These are phyloP conservation scores for Beauveria bassiana DNA, from an alignment of 2,329 filamentous ascomycete genomes.

Conservation along the genomic window DNA sequence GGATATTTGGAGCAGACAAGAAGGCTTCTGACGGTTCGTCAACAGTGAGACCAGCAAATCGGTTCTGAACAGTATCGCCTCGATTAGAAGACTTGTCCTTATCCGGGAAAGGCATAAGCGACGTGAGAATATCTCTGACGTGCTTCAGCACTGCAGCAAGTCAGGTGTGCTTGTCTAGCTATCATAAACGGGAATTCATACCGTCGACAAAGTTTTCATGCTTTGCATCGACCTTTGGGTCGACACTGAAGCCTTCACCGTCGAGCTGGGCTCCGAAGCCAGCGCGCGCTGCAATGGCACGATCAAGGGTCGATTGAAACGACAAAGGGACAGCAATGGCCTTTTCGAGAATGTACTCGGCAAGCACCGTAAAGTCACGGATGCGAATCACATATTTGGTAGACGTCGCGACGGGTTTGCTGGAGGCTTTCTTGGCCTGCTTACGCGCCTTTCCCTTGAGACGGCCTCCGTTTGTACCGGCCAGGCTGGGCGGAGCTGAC, in stretches of 20 bases:
- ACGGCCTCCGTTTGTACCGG: not conserved
- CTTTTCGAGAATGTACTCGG: constrained; percentile 11
- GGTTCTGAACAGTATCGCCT: not conserved
- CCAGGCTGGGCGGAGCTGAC: not conserved
- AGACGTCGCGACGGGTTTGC: not conserved
- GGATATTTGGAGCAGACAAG: constrained; percentile 22
- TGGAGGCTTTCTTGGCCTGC: not conserved
- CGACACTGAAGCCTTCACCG: not conserved
- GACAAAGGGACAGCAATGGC: constrained; percentile 11
- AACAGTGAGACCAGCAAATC: not conserved
- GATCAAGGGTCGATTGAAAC: constrained; percentile 14
- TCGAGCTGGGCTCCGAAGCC: constrained; percentile 13
- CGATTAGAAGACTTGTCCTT: not conserved
- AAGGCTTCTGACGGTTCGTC: constrained; percentile 13
- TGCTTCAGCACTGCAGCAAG: constrained; percentile 1
- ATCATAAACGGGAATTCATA: not conserved
- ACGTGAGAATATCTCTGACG: constrained; percentile 15
- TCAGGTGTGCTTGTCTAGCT: not conserved
- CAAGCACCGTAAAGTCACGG: constrained; percentile 15
- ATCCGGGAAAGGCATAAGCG: not conserved
- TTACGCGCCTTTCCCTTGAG: not conserved
- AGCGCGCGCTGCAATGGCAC: constrained; percentile 14
- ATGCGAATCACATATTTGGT: constrained; percentile 13
- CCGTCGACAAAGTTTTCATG: constrained; percentile 1
- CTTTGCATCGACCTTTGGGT: not conserved